Conservation (phyloP, 106 monocot genomes). For the Vanilla planifolia region DNA sequence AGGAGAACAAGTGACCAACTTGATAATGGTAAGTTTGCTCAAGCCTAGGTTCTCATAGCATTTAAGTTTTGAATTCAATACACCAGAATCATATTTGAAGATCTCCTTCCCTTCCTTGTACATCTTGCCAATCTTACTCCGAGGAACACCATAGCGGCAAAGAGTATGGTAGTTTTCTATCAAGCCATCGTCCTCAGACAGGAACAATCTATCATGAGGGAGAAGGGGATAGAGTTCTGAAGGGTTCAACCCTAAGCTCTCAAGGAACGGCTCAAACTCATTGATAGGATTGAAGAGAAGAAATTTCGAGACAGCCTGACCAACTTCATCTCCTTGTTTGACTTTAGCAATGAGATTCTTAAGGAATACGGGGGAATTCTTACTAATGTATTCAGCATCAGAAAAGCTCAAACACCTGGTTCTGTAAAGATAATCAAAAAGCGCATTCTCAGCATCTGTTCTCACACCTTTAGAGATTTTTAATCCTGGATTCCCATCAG, state of each 20-base stretch:
- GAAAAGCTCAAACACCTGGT: slow-evolving; percentile 51
- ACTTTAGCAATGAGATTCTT: slow-evolving; percentile 41
- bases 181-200: slow-evolving; percentile 53
- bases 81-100: slow-evolving; percentile 44
- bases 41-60: slow-evolving; percentile 61
- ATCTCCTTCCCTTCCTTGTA: slow-evolving; percentile 59
- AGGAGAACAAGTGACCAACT: slow-evolving; percentile 64
- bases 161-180: slow-evolving; percentile 66
- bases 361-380: slow-evolving; percentile 57
- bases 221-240: slow-evolving; percentile 43
- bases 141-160: slow-evolving; percentile 72
- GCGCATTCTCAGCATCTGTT: slow-evolving; percentile 51
- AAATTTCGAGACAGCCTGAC: slow-evolving; percentile 32
- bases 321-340: slow-evolving; percentile 26
- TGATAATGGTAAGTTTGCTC: slow-evolving; percentile 47
- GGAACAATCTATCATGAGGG: slow-evolving; percentile 54
- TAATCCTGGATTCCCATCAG: background rate
- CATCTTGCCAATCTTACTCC: slow-evolving; percentile 81
- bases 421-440: slow-evolving; percentile 64
- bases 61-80: slow-evolving; percentile 30
- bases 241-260: slow-evolving; percentile 72
- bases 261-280: slow-evolving; percentile 96
- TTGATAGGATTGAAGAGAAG: slow-evolving; percentile 76
- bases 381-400: slow-evolving; percentile 82
- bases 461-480: slow-evolving; percentile 27